Evolutionary conservation across 345 rosid genomes (phyloP).

Genomic region (Eucalyptus shirleyi): DNA sequence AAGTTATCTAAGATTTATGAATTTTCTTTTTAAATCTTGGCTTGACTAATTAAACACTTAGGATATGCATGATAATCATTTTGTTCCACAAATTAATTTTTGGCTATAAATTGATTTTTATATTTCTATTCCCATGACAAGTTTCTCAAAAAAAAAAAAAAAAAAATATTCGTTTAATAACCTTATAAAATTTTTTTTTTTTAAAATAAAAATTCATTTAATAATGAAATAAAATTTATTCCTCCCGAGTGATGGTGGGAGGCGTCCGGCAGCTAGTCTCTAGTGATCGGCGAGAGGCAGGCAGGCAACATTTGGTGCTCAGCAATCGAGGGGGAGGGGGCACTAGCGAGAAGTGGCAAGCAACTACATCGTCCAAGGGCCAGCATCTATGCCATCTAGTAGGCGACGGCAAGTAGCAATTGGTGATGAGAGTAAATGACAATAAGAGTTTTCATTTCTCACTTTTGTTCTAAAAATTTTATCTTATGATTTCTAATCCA

Average conservation of each 20-base stretch:
- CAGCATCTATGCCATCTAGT: rapidly evolving
- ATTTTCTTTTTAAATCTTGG: background rate
- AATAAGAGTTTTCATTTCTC: no score
- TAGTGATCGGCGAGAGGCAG: rapidly evolving
- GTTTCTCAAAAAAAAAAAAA: no score
- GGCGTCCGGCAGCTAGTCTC: rapidly evolving
- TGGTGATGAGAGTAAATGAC: rapidly evolving
- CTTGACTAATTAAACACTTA: background rate
- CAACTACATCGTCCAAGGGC: rapidly evolving
- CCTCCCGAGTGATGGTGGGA: rapidly evolving
- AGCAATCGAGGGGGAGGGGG: rapidly evolving
- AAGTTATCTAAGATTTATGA: background rate
- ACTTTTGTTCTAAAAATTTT: rapidly evolving
- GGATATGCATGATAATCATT: no score
- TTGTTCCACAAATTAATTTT: no score
- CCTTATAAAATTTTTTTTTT: no score
- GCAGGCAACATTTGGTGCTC: no score
- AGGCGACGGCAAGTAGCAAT: rapidly evolving
- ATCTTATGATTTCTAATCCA: no score
- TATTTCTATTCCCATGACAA: rapidly evolving
- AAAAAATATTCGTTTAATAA: no score
- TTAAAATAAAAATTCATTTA: rapidly evolving
- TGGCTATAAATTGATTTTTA: no score
- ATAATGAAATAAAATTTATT: no score
- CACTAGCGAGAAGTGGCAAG: rapidly evolving